Percentiles rank a stretch among this genome's conserved stretches.
Conservation (phyloP, 805 yeast genomes). For the Candida qinlingensis region DNA sequence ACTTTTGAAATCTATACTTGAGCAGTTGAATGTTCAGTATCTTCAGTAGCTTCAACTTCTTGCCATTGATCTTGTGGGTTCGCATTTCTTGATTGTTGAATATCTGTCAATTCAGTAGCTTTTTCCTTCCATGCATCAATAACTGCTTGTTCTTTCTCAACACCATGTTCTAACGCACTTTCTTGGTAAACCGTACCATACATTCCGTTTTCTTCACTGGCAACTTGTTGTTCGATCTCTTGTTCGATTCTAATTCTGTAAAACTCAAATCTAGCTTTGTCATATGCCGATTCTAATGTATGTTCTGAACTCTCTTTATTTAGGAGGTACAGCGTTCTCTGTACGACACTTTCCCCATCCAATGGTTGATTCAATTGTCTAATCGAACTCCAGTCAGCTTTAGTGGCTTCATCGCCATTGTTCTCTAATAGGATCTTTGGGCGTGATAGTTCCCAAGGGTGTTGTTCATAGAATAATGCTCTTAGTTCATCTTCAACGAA, state of each 20-base stretch:
- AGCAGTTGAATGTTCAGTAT: neutral
- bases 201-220: conserved; percentile 82
- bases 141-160: conserved; percentile 63
- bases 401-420: conserved; percentile 46
- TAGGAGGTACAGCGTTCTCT: conserved; percentile 57
- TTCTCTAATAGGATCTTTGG: conserved; percentile 82
- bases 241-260: conserved; percentile 80
- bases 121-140: conserved; percentile 70
- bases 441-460: conserved; percentile 96
- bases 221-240: conserved; percentile 66
- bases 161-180: conserved; percentile 60
- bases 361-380: conserved; percentile 67
- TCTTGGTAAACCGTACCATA: conserved; percentile 70
- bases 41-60: neutral
- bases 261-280: conserved; percentile 81
- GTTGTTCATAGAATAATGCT: conserved; percentile 79
- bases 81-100: conserved; percentile 17
- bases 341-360: conserved; percentile 88
- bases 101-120: conserved; percentile 55
- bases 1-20: no score
- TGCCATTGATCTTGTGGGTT: conserved; percentile 8
- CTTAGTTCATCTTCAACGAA: conserved; percentile 71
- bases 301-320: conserved; percentile 28
- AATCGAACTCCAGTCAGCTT: conserved; percentile 73
- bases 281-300: conserved; percentile 59